These are phyloP conservation scores for Usnea hakonensis DNA, from an alignment of 495 filamentous ascomycete genomes.

Conservation along the genomic window DNA sequence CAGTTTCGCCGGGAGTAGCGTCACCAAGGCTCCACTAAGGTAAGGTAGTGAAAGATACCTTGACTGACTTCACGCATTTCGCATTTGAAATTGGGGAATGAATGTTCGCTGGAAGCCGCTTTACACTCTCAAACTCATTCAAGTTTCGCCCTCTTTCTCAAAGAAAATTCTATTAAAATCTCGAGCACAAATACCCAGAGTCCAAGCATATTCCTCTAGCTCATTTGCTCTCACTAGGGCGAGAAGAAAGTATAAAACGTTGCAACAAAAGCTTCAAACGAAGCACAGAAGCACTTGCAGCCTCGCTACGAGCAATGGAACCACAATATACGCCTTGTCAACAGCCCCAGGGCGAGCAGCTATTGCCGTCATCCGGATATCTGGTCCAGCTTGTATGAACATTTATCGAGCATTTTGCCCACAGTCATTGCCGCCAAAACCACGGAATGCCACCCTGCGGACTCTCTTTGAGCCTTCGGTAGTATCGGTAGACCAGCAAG, in stretches of 20 bases:
- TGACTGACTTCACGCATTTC: background rate
- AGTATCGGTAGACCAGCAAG: constrained; percentile 17
- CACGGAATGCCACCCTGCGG: constrained; percentile 69
- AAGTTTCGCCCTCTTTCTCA: background rate
- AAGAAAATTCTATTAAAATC: background rate
- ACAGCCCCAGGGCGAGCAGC: constrained; percentile 80
- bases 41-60: background rate
- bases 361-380: constrained; percentile 85
- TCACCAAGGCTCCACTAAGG: background rate
- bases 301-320: constrained; percentile 7
- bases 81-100: background rate
- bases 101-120: background rate
- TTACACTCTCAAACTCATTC: background rate
- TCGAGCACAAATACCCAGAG: background rate
- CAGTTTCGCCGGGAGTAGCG: background rate
- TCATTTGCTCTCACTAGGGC: background rate
- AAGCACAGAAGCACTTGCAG: background rate
- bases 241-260: background rate
- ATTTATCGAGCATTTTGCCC: constrained; percentile 77
- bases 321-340: constrained; percentile 87
- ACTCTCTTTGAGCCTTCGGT: constrained; percentile 60
- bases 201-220: background rate
- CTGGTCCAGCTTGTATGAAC: constrained; percentile 65
- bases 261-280: background rate
- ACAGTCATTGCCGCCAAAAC: constrained; percentile 49